Base-by-base conservation (phyloP, 169 alveolate genomes). In the Plasmodium adleri region DNA sequence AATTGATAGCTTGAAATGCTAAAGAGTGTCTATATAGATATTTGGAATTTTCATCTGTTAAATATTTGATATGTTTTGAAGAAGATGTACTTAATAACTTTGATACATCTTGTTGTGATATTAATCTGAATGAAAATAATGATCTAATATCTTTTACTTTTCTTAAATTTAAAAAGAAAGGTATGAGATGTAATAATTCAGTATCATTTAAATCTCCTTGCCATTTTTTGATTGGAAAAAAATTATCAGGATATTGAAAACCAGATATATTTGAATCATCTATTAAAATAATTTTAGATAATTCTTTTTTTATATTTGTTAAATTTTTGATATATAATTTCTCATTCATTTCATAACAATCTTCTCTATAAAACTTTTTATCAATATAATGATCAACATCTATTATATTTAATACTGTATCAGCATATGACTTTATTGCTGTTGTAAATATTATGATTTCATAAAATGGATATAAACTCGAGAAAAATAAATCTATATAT, bases 181-280 rank as follows among this genome's bases (percentile, higher is more conserved):
- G 97, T 63, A 94, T 91, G n/a, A 93, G 88, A 28, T 92, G 94
- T 67, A 93, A 73, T 66, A 94, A 91, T 59, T 93, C 96, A 5
- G 94, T 93, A 74, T 94, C 97, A 39, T 80, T 54, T 15, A 32
- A 72, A 59, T 75, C 93, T 1, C 97, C 97, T 58, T 63, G 92
- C 97, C 97, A 94, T 78, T 93, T 94, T 74, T 92, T 93, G 0
- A 94, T 94, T 10, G 93, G 95, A 17, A 94, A 56, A 45, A 47
- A 66, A 86, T 94, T 94, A 7, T 94, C 88, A 62, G 97, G 92
- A 22, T 90, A 87, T 72, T 59, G 59, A 17, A 64, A 50, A 75
- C 92, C 92, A 13, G 94, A 93, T 28, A 58, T 13, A 64, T 71
- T 28, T 1, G 94, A 47, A 72, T 93, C 91, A 17, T 93, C 92